Conservation (phyloP, 169 alveolate species). For the Plasmodium chabaudi region DNA sequence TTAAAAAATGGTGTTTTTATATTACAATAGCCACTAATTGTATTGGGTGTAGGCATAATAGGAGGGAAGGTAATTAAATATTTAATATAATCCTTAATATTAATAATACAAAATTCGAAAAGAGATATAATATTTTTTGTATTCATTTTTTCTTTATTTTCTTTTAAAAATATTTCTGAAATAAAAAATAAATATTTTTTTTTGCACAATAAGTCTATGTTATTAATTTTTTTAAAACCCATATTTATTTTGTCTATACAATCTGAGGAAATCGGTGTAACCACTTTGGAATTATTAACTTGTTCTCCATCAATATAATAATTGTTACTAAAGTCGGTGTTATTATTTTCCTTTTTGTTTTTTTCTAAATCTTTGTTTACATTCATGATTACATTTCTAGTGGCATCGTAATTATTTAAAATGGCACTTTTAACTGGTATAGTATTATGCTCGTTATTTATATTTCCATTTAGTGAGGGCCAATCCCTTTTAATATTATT, state of each 20-base stretch:
- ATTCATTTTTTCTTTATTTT: slow-evolving; percentile 57
- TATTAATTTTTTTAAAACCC: slow-evolving; percentile 35
- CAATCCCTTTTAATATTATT: no score
- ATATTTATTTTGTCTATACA: slow-evolving; percentile 15
- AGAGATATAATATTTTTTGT: slow-evolving; percentile 50
- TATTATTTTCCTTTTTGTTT: neutral
- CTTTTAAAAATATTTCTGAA: slow-evolving; percentile 63
- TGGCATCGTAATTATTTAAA: neutral
- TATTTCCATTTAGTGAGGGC: neutral
- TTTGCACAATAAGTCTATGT: slow-evolving; percentile 50
- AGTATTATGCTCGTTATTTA: neutral
- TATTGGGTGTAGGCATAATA: slow-evolving; percentile 18
- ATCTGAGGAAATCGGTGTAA: neutral
- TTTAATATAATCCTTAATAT: slow-evolving; percentile 49
- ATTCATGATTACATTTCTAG: neutral
- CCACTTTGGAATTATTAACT: neutral
- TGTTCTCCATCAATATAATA: neutral
- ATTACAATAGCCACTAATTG: slow-evolving; percentile 23
- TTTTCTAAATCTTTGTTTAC: neutral
- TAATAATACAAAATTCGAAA: slow-evolving; percentile 49
- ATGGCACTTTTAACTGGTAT: neutral
- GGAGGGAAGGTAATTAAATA: slow-evolving; percentile 39
- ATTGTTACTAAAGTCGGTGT: no score
- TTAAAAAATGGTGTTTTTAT: slow-evolving; percentile 65
- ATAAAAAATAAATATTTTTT: slow-evolving; percentile 63